phyloP scores from a whole-genome alignment of 2,329 filamentous ascomycete species.

The Endoconidiophora polonica region DNA sequence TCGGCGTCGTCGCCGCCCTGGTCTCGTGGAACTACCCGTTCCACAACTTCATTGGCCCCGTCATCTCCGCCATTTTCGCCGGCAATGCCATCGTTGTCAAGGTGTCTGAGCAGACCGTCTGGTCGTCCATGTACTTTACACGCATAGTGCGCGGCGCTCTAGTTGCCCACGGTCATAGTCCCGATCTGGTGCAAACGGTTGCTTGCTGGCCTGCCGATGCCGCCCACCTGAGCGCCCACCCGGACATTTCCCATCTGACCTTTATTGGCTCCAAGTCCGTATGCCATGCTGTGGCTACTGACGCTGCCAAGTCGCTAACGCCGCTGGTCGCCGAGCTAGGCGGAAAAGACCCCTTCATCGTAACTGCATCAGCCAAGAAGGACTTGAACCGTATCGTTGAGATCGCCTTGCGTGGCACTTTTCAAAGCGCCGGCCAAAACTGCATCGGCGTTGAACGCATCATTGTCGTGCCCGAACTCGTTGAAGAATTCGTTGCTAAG shows the following conservation, averaged over 20 bases:
- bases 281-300: slow-evolving; percentile 73
- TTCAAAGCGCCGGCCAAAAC: slow-evolving; percentile 92
- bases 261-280: slow-evolving; percentile 87
- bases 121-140: slow-evolving; percentile 73
- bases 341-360: slow-evolving; percentile 81
- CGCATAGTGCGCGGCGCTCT: slow-evolving; percentile 65
- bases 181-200: slow-evolving; percentile 66
- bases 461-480: slow-evolving; percentile 60
- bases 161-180: slow-evolving; percentile 63
- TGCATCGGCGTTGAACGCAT: slow-evolving; percentile 95
- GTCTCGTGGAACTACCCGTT: slow-evolving; percentile 97
- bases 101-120: slow-evolving; percentile 86
- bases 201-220: slow-evolving; percentile 80
- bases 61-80: slow-evolving; percentile 79
- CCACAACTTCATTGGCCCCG: slow-evolving; percentile 82
- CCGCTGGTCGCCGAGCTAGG: slow-evolving; percentile 84
- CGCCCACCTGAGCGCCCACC: slow-evolving; percentile 67
- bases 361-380: slow-evolving; percentile 58
- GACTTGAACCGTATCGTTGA: slow-evolving; percentile 60
- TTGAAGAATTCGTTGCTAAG: slow-evolving; percentile 52
- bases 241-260: slow-evolving; percentile 70
- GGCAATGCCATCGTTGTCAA: slow-evolving; percentile 90
- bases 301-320: slow-evolving; percentile 70
- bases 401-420: slow-evolving; percentile 78
- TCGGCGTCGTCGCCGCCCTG: slow-evolving; percentile 81